phyloP scores from a whole-genome alignment of 345 rosid species.

The Lepidium sativum region DNA sequence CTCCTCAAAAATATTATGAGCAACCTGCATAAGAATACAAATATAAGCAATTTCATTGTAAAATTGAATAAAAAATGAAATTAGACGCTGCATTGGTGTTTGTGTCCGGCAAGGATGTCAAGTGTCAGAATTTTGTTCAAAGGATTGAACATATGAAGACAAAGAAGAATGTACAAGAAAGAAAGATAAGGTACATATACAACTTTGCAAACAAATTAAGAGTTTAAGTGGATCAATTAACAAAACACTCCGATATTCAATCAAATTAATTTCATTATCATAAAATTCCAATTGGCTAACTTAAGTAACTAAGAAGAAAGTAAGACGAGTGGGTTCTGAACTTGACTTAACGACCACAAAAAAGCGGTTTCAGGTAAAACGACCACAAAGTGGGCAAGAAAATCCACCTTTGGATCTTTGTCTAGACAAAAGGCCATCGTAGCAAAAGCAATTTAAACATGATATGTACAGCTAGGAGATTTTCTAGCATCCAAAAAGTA shows the following conservation, averaged over 20 bases:
- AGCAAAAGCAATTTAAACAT: constrained; percentile 90
- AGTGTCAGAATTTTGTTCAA: neutral
- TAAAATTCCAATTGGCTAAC: neutral
- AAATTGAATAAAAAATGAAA: neutral
- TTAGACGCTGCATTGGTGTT: neutral
- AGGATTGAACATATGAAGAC: neutral
- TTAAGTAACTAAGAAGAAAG: neutral
- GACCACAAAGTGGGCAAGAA: constrained; percentile 7
- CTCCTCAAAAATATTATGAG: constrained; percentile 89
- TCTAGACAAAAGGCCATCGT: constrained; percentile 83
- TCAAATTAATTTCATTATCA: neutral
- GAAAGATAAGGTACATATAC: neutral
- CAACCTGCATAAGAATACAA: constrained; percentile 51
- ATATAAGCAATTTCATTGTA: neutral
- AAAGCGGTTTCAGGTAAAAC: neutral
- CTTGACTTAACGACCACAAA: constrained; percentile 5
- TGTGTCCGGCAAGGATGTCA: neutral
- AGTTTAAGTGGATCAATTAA: neutral
- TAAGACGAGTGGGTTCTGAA: neutral
- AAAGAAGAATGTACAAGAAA: neutral
- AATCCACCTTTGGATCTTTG: constrained; percentile 81
- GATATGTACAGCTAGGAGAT: constrained; percentile 77
- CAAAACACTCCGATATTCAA: neutral
- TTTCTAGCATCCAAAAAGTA: constrained; percentile 82
- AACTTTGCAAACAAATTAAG: neutral